phyloP scores from a whole-genome alignment of 768 basidiomycete genomes.

The Boletus rufocinnamomeus region DNA sequence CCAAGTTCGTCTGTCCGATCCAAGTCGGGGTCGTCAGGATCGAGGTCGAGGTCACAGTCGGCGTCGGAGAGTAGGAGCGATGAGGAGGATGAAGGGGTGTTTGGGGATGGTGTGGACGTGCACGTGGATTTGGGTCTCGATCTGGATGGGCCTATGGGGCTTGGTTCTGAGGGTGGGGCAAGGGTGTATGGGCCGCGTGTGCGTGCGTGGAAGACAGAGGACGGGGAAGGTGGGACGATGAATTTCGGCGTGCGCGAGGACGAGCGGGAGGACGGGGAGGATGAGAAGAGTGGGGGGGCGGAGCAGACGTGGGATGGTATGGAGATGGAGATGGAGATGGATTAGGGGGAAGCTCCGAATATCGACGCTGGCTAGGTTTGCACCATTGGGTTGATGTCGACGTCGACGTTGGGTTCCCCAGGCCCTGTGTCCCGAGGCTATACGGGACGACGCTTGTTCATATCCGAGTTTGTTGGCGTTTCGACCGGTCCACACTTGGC shows the following conservation, averaged over 20 bases:
- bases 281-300: background rate
- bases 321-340: conserved; percentile 55
- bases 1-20: conserved; percentile 54
- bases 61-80: conserved; percentile 41
- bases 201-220: conserved; percentile 5
- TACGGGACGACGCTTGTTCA: background rate
- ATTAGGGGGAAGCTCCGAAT: background rate
- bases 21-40: conserved; percentile 39
- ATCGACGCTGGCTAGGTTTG: background rate
- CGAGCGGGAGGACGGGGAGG: background rate
- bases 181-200: background rate
- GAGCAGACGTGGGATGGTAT: conserved; percentile 42
- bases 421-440: no score
- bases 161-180: background rate
- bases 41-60: conserved; percentile 36
- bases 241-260: conserved; percentile 4
- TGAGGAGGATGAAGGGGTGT: conserved; percentile 25
- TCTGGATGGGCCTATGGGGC: background rate
- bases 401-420: background rate
- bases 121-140: background rate
- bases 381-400: background rate
- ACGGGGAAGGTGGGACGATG: background rate
- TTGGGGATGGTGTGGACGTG: background rate
- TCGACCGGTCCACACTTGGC: background rate
- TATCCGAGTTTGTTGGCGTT: background rate